Percentiles rank a stretch among this genome's conserved stretches.
phyloP scores from a whole-genome alignment of 129 eudicot genomes.

The Escallonia rubra region DNA sequence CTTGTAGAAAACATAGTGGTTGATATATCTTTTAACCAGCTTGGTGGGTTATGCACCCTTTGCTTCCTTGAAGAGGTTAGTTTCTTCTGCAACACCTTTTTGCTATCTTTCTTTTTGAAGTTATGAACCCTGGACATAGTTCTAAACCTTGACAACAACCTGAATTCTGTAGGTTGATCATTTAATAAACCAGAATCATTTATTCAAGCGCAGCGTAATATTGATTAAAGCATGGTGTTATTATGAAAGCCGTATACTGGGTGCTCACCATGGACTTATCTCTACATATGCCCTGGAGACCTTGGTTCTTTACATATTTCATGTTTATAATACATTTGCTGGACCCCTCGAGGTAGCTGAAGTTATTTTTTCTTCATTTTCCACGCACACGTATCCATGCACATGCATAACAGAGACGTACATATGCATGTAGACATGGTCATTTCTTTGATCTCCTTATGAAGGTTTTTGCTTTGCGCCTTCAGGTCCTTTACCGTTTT shows the following conservation, averaged over 20 bases:
- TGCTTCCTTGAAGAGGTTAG: conserved; percentile 97
- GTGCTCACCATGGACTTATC: conserved; percentile 96
- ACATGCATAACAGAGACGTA: not conserved
- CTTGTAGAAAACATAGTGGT: conserved; percentile 97
- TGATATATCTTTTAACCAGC: conserved; percentile 95
- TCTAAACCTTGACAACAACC: not conserved
- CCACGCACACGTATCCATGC: not conserved
- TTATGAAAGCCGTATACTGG: conserved; percentile 93
- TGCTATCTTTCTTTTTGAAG: not conserved
- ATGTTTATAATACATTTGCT: conserved; percentile 72
- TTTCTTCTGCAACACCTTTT: conserved; percentile 6
- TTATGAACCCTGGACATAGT: not conserved
- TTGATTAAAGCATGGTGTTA: conserved; percentile 99
- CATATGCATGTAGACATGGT: too few relatives aligned
- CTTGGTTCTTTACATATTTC: conserved; percentile 95
- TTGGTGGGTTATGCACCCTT: conserved; percentile 97
- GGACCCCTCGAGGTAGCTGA: conserved; percentile 93
- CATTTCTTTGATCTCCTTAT: conserved; percentile 1
- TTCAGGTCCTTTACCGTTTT: conserved; percentile 90
- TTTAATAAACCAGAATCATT: conserved; percentile 78
- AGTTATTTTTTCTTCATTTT: not conserved
- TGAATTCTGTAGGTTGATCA: conserved; percentile 67
- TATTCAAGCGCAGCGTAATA: conserved; percentile 92
- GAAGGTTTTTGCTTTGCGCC: conserved; percentile 6
- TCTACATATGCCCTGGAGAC: conserved; percentile 98